Evolutionary conservation across 495 filamentous ascomycete genomes (phyloP), one percentile per base, ranked within the genome.

Genomic region (Staphylotrichum longicolle): DNA sequence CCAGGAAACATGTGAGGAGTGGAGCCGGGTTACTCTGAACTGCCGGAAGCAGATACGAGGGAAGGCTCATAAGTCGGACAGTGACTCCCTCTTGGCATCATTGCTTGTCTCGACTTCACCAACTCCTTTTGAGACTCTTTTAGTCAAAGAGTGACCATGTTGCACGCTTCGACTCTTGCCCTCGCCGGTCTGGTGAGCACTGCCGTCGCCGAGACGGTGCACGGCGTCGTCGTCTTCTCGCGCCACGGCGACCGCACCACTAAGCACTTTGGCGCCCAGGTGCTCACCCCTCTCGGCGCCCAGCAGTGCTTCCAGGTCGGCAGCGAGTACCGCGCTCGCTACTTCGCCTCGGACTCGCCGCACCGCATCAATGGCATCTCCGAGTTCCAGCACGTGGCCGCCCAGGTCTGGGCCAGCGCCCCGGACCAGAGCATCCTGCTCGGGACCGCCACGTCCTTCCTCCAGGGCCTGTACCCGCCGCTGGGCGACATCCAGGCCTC

Each of bases 151-250:
- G 12, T 35, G 8, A 4, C 37, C 52, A 53, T 9, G 8, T 53
- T 60, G 57, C 40, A 50, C 27, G 46, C 57, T 2, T 44, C 48
- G 14, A 46, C 39, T 6, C 49, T 60, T 4, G 48, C 49, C 48
- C 39, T 53, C 3, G 12, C 30, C 48, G 57, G 57, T 5, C 39
- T 89, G 87, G 64, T 86, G 85, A 41, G 54, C 59, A 52, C 59
- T 9, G 60, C 60, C 14, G 54, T 53, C 14, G 67, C 62, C 11
- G 62, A 69, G 48, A 69, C 66, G 1, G 39, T 68, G 35, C 57
- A 65, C 42, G 66, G 66, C 33, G 66, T 42, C 41, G 44, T 68
- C 2, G 63, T 68, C 39, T 68, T 68, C 42, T 32, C 63, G 4
- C 63, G 66, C 47, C 66, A 68, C 45, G 66, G 66, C 20, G 66